Evolutionary conservation across 331 rosid species (phyloP), one percentile per base, ranked within the genome.

Genomic region (Rhamnella rubrinervis): DNA sequence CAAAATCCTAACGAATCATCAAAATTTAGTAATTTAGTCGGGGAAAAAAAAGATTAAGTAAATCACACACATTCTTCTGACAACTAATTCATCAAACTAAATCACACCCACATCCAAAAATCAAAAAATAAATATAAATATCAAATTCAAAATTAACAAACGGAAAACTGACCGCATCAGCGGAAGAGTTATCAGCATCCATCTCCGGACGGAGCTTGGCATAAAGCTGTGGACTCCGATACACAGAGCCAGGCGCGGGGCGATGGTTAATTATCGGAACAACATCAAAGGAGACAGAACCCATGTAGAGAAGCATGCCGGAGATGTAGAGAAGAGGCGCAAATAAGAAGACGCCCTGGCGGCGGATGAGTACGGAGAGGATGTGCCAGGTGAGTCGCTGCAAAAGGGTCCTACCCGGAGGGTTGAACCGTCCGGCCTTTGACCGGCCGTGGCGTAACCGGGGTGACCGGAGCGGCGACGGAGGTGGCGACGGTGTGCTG

Each of bases 301-400:
- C 99, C 97, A 95, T 91, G 79, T 95, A 95, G 37, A 95, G 88
- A 6, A 92, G 89, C 98, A 92, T 84, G 28, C 95, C 92, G 28
- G 99, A 83, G 84, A 95, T 89, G 78, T 95, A 95, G 46, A 95
- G 86, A 6, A 95, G 87, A 59, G 99, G 99, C 18, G 99, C 99
- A 66, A 95, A 95, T 6, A 95, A 91, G 66, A 95, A 95, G 58
- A 95, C 77, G 14, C 99, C 99, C 28, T 95, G 99, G 21, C 97
- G 95, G 72, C 96, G 95, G 62, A 95, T 95, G 26, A 95, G 86
- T 1, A 84, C 88, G 59, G 97, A 91, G 15, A 95, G 96, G 20
- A 91, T 72, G 76, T 76, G 77, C 97, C 93, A 95, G 41, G 91
- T 87, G 53, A 88, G 71, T 18, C 99, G 84, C 77, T 95, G 96